Evolutionary conservation across 768 basidiomycete species (phyloP).

Genomic region (Amanita pseudoporphyria): DNA sequence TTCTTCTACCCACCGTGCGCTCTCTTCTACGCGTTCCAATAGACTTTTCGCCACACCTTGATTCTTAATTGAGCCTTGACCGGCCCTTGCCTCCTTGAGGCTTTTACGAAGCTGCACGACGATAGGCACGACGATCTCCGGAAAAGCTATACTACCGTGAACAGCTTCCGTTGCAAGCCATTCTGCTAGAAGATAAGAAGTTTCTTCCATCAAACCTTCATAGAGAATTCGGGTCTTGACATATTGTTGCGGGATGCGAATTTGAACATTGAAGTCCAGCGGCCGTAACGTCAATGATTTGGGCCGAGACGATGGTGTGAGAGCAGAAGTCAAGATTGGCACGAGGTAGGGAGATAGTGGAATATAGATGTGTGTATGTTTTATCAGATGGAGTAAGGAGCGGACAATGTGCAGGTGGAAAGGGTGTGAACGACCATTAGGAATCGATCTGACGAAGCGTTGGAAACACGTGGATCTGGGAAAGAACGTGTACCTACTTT

Average conservation of each 20-base stretch:
- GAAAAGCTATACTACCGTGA: constrained; percentile 86
- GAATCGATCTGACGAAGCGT: constrained; percentile 55
- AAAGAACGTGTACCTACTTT: constrained; percentile 45
- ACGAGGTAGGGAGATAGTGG: constrained; percentile 83
- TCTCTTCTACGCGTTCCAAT: constrained; percentile 83
- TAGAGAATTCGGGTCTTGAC: constrained; percentile 78
- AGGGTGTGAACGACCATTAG: constrained; percentile 87
- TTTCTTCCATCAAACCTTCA: constrained; percentile 79
- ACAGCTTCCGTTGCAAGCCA: constrained; percentile 66
- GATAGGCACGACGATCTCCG: constrained; percentile 81
- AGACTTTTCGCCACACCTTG: constrained; percentile 59
- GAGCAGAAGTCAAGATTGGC: constrained; percentile 71
- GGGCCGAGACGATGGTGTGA: constrained; percentile 57
- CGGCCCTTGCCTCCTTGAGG: constrained; percentile 51
- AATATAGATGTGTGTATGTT: constrained; percentile 78
- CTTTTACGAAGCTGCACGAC: constrained; percentile 61
- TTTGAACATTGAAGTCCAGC: constrained; percentile 78
- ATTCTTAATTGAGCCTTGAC: constrained; percentile 39
- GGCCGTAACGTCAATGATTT: constrained; percentile 84
- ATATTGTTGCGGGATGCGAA: constrained; percentile 85
- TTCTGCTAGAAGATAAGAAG: constrained; percentile 68
- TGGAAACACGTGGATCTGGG: constrained; percentile 1
- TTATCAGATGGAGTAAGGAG: constrained; percentile 77
- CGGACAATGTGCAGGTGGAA: constrained; percentile 90
- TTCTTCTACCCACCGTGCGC: constrained; percentile 67